Evolutionary conservation across 495 filamentous ascomycete genomes (phyloP), one percentile per base, ranked within the genome.

Genomic region (Terfezia boudieri): DNA sequence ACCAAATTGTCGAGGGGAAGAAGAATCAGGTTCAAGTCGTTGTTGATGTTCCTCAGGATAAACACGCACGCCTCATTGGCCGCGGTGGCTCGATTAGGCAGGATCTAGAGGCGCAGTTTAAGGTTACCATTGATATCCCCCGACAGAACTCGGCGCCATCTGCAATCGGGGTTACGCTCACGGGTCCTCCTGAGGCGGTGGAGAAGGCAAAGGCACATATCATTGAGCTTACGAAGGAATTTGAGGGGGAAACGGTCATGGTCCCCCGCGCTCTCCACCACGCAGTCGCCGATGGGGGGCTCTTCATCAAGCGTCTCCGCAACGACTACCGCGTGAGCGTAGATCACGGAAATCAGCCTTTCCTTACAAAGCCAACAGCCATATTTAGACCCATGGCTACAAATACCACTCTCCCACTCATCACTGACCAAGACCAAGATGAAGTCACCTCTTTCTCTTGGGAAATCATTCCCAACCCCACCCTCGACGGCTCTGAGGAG

Each of bases 1-100:
- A 88, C 60, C 70, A 75, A 22, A 81, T 90, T 46, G 84, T 94
- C 37, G 69, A 74, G 17, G 78, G 94, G 66, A 81, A 84, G 26
- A 79, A 84, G 60, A 84, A 76, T 60, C 83, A 92, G 64, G 75
- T 81, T 32, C 79, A 76, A 5, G 81, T 81, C 56, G 72, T 68
- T n/a, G 56, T 94, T 46, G 86, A 93, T 5, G 80, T 96, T 20
- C 78, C 86, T 22, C 76, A 78, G 4, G 80, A 88, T 54, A 94
- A 93, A 71, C 92, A 96, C 65, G 76, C 86, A 36, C 72, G 84
- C 9, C 74, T 99, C 12, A 95, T 99, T 60, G 90, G 90, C 49
- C 84, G 86, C 41, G 87, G 86, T 56, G 90, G 90, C 53, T 85
- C 90, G 53, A 80, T 79, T 37, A 79, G 87, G 57, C 81, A 84